Percentiles rank a stretch among this genome's conserved stretches.
phyloP scores from a whole-genome alignment of 176 grass and related monocot species.

The Chrysopogon serrulatus region DNA sequence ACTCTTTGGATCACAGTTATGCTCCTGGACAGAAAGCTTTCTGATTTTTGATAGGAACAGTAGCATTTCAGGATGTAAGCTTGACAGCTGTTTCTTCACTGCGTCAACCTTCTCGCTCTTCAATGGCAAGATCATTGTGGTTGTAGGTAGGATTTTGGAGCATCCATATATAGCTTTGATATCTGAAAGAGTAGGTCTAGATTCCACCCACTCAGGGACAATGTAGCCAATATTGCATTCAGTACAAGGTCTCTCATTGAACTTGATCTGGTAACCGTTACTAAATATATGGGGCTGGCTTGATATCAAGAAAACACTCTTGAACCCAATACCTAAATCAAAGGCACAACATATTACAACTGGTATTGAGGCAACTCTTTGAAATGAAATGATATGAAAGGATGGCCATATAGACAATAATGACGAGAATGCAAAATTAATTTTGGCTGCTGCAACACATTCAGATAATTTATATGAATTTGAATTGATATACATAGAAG shows the following conservation, averaged over 20 bases:
- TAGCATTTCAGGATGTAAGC: slow-evolving; percentile 67
- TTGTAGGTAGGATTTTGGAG: slow-evolving; percentile 50
- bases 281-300: slow-evolving; percentile 70
- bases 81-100: slow-evolving; percentile 69
- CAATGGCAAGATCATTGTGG: slow-evolving; percentile 58
- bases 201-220: slow-evolving; percentile 72
- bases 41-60: slow-evolving; percentile 71
- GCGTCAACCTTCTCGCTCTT: slow-evolving; percentile 52
- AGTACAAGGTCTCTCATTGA: slow-evolving; percentile 53
- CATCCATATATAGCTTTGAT: slow-evolving; percentile 46
- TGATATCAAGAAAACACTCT: slow-evolving; percentile 67
- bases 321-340: slow-evolving; percentile 79
- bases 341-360: background rate
- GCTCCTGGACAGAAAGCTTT: slow-evolving; percentile 38
- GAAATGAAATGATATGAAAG: background rate
- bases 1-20: background rate
- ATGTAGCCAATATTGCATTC: slow-evolving; percentile 77
- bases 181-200: slow-evolving; percentile 42
- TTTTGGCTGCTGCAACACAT: background rate
- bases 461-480: background rate
- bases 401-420: background rate
- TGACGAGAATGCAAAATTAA: background rate
- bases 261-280: slow-evolving; percentile 80
- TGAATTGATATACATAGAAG: background rate
- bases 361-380: background rate